Evolutionary conservation across 2,329 filamentous ascomycete species (phyloP).

Genomic region (Arthrobotrys sinensis): DNA sequence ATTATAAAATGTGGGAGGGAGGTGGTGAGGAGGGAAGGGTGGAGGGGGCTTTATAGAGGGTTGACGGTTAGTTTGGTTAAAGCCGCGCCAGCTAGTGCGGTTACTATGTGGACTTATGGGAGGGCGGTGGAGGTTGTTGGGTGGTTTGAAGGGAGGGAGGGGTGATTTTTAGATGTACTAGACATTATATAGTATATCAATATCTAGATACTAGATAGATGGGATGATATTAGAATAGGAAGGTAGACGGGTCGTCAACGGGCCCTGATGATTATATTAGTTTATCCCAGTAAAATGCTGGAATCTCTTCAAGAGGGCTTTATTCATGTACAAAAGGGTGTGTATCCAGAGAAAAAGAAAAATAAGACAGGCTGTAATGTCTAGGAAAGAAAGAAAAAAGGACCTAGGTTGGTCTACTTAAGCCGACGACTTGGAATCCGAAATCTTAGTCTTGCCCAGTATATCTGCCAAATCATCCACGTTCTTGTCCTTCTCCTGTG

Average conservation of each 20-base stretch:
- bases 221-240: background rate
- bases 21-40: constrained; percentile 81
- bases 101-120: constrained; percentile 97
- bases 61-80: constrained; percentile 91
- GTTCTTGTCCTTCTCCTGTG: constrained; percentile 73
- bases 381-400: background rate
- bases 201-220: background rate
- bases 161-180: constrained; percentile 11
- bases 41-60: constrained; percentile 87
- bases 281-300: background rate
- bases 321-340: constrained; percentile 28
- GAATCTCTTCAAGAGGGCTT: constrained; percentile 9
- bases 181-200: background rate
- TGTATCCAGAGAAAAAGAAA: background rate
- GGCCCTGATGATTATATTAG: background rate
- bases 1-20: constrained; percentile 77
- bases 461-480: constrained; percentile 64
- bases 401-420: too few relatives aligned
- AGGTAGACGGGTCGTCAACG: too few relatives aligned
- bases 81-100: constrained; percentile 90
- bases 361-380: background rate
- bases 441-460: constrained; percentile 62
- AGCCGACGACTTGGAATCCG: constrained; percentile 16
- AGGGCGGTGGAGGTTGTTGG: constrained; percentile 76
- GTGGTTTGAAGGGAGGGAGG: constrained; percentile 65